Evolutionary conservation across 371 early-diverging fungal species (phyloP), one percentile per base, ranked within the genome.

Genomic region (Funneliformis caledonium): DNA sequence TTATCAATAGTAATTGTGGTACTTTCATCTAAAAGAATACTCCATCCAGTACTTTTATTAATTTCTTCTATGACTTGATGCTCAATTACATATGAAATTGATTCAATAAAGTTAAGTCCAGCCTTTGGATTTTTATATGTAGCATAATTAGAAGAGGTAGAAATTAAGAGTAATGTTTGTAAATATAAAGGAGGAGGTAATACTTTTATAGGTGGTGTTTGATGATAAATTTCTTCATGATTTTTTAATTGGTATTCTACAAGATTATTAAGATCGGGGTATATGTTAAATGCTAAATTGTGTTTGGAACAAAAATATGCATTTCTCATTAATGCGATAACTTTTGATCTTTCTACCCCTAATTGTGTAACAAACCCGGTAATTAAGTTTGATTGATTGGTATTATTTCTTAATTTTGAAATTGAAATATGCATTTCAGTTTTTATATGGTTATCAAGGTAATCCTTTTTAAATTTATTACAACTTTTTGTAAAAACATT

Each of bases 11-110:
- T 48, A 4, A 50, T 72, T 31, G 50, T 72, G 50, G 47, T 72
- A 72, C 72, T 72, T 33, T 72, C 72, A 52, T 72, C 52, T 16
- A 72, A n/a, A 26, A 72, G 33, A 16, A 72, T 22, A 50, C 72
- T 72, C 72, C 72, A 72, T 22, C 26, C 19, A 48, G 48, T n/a
- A 45, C 48, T 47, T 33, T 10, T 48, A 26, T 22, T 16, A 22
- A 72, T 22, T 50, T 72, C 72, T 16, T 8, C 50, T 50, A 72
- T 26, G n/a, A 72, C 48, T 47, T 33, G 12, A 16, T 67, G 48
- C 50, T 72, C 72, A 31, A 72, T 72, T 72, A 50, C 50, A 48
- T 4, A 4, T 12, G 72, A 45, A 72, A 72, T 50, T n/a, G n/a
- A n/a, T n/a, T n/a, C n/a, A n/a, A n/a, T n/a, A n/a, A n/a, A n/a